Conservation (phyloP, 2,329 filamentous ascomycete species). For the Aureobasidium sp. region DNA sequence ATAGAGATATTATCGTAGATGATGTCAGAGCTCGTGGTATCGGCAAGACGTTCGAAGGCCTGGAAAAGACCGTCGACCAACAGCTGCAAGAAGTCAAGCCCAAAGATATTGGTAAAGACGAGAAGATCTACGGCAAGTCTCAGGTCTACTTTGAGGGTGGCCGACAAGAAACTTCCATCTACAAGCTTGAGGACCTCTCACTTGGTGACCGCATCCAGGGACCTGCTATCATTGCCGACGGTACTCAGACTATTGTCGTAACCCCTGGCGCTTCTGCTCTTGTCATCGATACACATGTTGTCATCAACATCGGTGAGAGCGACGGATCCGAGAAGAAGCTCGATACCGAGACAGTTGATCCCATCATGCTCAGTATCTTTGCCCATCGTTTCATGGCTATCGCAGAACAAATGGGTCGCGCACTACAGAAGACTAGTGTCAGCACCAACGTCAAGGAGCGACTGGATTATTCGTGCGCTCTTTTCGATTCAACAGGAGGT, state of each 20-base stretch:
- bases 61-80: slow-evolving; percentile 74
- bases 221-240: slow-evolving; percentile 78
- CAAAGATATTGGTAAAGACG: slow-evolving; percentile 45
- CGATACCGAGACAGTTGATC: slow-evolving; percentile 54
- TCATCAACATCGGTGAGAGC: slow-evolving; percentile 67
- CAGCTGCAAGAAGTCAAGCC: slow-evolving; percentile 64
- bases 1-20: slow-evolving; percentile 81
- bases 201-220: slow-evolving; percentile 66
- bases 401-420: slow-evolving; percentile 74
- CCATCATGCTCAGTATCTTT: slow-evolving; percentile 70
- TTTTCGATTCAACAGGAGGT: slow-evolving; percentile 68
- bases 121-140: slow-evolving; percentile 57
- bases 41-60: slow-evolving; percentile 73
- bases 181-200: slow-evolving; percentile 65
- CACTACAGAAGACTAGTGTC: slow-evolving; percentile 70
- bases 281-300: slow-evolving; percentile 75
- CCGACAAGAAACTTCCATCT: slow-evolving; percentile 67
- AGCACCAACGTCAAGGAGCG: slow-evolving; percentile 76
- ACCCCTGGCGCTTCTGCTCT: slow-evolving; percentile 68
- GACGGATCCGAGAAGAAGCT: slow-evolving; percentile 41
- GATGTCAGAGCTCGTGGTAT: slow-evolving; percentile 84
- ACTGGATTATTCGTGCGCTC: slow-evolving; percentile 72
- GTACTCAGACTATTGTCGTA: slow-evolving; percentile 74
- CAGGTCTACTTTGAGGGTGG: slow-evolving; percentile 81
- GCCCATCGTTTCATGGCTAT: slow-evolving; percentile 79